Evolutionary conservation across 306 rosid species (phyloP).

Genomic region (Cicer bijugum): DNA sequence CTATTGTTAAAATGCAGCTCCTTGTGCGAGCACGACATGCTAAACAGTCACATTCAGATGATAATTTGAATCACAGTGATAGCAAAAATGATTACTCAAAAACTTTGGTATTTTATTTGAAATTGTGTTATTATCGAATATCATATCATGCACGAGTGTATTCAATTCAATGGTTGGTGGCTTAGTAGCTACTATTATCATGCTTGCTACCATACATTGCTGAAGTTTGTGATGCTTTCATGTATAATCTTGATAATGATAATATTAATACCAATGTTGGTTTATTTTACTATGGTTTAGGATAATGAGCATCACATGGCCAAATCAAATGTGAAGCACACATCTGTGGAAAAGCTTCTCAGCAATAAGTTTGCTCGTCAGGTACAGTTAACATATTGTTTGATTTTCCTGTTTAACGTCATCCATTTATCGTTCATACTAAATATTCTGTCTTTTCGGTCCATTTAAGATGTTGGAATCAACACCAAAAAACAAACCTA

Average conservation of each 20-base stretch:
- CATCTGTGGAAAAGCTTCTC: slow-evolving; percentile 75
- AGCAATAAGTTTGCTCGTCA: slow-evolving; percentile 79
- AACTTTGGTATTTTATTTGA: slow-evolving; percentile 55
- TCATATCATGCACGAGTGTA: not conserved
- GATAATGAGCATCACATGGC: slow-evolving; percentile 45
- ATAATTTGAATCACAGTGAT: slow-evolving; percentile 44
- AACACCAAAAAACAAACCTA: slow-evolving; percentile 67
- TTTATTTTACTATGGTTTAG: slow-evolving; percentile 54
- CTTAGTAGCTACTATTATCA: not conserved
- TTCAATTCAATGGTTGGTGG: not conserved
- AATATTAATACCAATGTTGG: not conserved
- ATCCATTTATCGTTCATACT: slow-evolving; percentile 22
- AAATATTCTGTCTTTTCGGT: slow-evolving; percentile 20
- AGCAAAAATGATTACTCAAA: slow-evolving; percentile 40
- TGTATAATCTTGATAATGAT: slow-evolving; percentile 5
- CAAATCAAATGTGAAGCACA: slow-evolving; percentile 50
- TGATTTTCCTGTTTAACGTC: not conserved
- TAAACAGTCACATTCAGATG: slow-evolving; percentile 43
- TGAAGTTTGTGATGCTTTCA: not conserved
- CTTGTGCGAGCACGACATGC: slow-evolving; percentile 81
- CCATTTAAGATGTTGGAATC: slow-evolving; percentile 72
- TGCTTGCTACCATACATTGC: not conserved
- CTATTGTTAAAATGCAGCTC: slow-evolving; percentile 82
- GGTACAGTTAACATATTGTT: slow-evolving; percentile 54
- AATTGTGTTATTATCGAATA: slow-evolving; percentile 5